These are phyloP conservation scores for Pleochaeta shiraiana DNA, from an alignment of 2,329 filamentous ascomycete genomes.

Conservation along the genomic window DNA sequence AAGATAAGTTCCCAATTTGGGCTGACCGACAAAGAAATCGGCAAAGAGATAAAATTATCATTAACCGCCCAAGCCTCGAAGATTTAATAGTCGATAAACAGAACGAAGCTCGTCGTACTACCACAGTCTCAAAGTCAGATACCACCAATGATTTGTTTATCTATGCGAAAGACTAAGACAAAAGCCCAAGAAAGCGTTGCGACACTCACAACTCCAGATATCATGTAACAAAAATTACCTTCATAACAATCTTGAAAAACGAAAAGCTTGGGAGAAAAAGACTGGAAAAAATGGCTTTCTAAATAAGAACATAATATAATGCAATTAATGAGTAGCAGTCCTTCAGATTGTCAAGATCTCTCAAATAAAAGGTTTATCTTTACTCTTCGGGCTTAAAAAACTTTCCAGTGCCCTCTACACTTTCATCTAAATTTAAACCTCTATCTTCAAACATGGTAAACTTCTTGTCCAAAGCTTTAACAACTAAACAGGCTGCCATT, in stretches of 20 bases:
- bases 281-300: constrained; percentile 5
- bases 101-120: not conserved
- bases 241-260: constrained; percentile 2
- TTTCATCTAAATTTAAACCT: no score
- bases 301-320: not conserved
- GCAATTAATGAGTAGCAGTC: no score
- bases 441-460: not conserved
- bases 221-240: not conserved
- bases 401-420: not conserved
- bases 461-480: not conserved
- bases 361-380: not conserved
- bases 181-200: not conserved
- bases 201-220: not conserved
- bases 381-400: not conserved
- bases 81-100: not conserved
- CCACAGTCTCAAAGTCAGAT: not conserved
- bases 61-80: not conserved
- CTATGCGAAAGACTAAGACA: not conserved
- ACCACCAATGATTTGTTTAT: not conserved
- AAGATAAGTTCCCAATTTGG: constrained; percentile 2
- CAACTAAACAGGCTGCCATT: not conserved
- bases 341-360: constrained; percentile 1
- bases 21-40: not conserved
- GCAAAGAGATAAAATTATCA: not conserved
- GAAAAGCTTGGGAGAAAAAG: constrained; percentile 1